These are phyloP conservation scores for Catharanthus roseus DNA, from an alignment of 257 asterid species.

Conservation along the genomic window DNA sequence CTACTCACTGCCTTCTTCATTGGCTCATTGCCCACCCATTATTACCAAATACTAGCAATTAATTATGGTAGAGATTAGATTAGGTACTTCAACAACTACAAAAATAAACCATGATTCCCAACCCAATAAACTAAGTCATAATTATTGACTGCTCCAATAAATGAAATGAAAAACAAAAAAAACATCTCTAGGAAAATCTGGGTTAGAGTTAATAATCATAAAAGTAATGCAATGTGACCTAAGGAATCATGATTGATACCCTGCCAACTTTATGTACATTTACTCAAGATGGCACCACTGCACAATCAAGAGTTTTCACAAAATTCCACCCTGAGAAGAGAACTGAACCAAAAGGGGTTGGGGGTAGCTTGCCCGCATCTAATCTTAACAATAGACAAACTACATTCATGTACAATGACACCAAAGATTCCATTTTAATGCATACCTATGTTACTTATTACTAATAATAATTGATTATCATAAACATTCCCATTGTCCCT, in stretches of 20 bases:
- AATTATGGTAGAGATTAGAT: not conserved
- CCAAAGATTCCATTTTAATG: not conserved
- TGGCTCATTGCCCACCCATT: no score
- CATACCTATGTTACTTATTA: not conserved
- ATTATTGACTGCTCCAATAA: not conserved
- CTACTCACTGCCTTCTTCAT: not conserved
- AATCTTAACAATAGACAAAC: not conserved
- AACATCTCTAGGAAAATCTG: not conserved
- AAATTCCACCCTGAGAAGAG: conserved; percentile 1
- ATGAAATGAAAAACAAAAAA: not conserved
- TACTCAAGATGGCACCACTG: not conserved
- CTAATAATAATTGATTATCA: no score
- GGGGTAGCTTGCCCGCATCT: not conserved
- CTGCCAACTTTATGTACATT: not conserved
- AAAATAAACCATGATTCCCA: not conserved
- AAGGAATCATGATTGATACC: not conserved
- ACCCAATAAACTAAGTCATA: not conserved
- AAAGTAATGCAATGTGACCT: not conserved
- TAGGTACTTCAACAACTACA: not conserved
- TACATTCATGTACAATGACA: not conserved
- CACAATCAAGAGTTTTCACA: not conserved
- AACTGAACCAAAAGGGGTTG: not conserved
- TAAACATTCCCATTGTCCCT: not conserved
- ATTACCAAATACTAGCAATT: no score
- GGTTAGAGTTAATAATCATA: no score